Evolutionary conservation across 345 rosid species (phyloP), one percentile per base, ranked within the genome.

Genomic region (Gossypium australe): DNA sequence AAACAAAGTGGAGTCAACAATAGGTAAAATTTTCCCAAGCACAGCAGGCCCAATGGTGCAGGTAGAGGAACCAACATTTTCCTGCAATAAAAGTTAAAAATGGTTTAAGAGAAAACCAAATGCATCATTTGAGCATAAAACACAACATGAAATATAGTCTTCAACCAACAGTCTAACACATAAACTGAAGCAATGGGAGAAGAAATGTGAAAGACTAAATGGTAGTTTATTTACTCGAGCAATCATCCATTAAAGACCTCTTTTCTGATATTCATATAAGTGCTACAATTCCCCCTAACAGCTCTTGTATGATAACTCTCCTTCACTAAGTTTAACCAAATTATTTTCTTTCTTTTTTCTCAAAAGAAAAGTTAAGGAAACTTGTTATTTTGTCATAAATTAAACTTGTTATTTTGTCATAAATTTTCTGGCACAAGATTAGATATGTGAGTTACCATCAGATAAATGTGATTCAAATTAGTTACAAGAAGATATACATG

Each of bases 401-500:
- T 83, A 49, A 4, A 20, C 20, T 71, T 62, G n/a, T 38, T 43
- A 66, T 55, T 75, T 81, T 68, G 18, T 64, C 38, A 48, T 64
- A 75, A 69, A 69, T 80, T 83, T 70, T 34, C 70, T 65, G 78
- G 61, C 77, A 79, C 29, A 67, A 85, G 87, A 85, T 76, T 82
- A 87, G 92, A 81, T 80, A 87, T 85, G 94, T 84, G 83, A 87
- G 97, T 88, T 88, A 85, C 94, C 97, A 76, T 88, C 88, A 87
- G 78, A 85, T 47, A 87, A 85, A 84, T 87, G 87, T 84, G 85
- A 89, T 84, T 83, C 86, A 87, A 81, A 87, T 78, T 86, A 90
- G 97, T 86, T 82, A 85, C 85, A 92, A 88, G 97, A 92, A 87
- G 87, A 85, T 94, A 88, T 94, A 91, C 97, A 94, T 94, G 97